Evolutionary conservation across 345 rosid genomes (phyloP).

Genomic region (Limnanthes douglasii): DNA sequence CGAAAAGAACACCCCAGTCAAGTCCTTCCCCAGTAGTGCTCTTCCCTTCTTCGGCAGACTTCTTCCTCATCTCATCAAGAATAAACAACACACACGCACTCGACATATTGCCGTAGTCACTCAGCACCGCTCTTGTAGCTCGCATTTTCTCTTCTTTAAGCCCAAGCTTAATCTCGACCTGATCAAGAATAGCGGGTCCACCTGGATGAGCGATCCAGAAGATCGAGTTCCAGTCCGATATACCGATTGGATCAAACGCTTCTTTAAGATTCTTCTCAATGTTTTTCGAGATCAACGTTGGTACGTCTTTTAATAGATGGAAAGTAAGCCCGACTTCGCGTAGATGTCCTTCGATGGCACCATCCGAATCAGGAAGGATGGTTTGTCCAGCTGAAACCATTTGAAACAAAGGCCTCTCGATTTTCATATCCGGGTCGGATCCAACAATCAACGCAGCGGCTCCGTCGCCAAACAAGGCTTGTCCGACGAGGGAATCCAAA

Average conservation of each 20-base stretch:
- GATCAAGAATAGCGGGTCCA: slow-evolving; percentile 54
- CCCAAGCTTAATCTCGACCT: slow-evolving; percentile 38
- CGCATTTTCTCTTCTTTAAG: slow-evolving; percentile 36
- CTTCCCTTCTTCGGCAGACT: slow-evolving; percentile 32
- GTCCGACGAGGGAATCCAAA: slow-evolving; percentile 56
- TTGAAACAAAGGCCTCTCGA: slow-evolving; percentile 47
- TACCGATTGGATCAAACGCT: slow-evolving; percentile 58
- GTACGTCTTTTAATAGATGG: slow-evolving; percentile 49
- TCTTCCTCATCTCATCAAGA: slow-evolving; percentile 67
- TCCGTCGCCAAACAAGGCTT: slow-evolving; percentile 57
- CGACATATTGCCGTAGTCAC: slow-evolving; percentile 75
- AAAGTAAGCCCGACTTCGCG: slow-evolving; percentile 63
- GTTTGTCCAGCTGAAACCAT: slow-evolving; percentile 57
- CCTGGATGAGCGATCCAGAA: slow-evolving; percentile 83
- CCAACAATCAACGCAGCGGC: slow-evolving; percentile 61
- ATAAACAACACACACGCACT: slow-evolving; percentile 73
- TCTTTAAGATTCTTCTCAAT: slow-evolving; percentile 46
- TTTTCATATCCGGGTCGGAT: slow-evolving; percentile 29
- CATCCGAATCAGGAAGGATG: slow-evolving; percentile 59
- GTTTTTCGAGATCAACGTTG: slow-evolving; percentile 59
- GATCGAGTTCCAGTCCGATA: slow-evolving; percentile 64
- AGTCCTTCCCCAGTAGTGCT: slow-evolving; percentile 63
- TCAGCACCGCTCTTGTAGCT: slow-evolving; percentile 43
- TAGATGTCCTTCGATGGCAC: slow-evolving; percentile 55
- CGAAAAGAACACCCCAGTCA: slow-evolving; percentile 77